These are phyloP conservation scores for Trichoderma virens DNA, from an alignment of 495 filamentous ascomycete genomes.

Conservation along the genomic window DNA sequence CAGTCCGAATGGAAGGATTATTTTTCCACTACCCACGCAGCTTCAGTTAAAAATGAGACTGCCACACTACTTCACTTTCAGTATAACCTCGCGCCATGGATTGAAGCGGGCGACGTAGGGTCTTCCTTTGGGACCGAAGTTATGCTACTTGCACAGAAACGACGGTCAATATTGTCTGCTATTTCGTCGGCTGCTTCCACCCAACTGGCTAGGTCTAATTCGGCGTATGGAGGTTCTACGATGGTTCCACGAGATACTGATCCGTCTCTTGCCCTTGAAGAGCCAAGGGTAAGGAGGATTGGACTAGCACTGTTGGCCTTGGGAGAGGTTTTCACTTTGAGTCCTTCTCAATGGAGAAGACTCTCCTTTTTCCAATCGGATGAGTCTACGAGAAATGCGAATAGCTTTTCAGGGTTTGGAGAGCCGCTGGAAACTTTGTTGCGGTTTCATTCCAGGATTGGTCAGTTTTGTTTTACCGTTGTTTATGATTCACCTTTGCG, in stretches of 20 bases:
- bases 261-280: background rate
- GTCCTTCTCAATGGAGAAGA: background rate
- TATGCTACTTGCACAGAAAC: constrained; percentile 1
- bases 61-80: background rate
- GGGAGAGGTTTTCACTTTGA: background rate
- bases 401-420: background rate
- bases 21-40: background rate
- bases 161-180: background rate
- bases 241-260: background rate
- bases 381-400: background rate
- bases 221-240: background rate
- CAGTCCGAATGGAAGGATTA: constrained; percentile 1
- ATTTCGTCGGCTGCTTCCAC: background rate
- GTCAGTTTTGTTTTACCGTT: background rate
- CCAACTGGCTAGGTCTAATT: background rate
- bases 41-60: background rate
- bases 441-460: background rate
- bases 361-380: constrained; percentile 1
- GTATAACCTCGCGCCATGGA: background rate
- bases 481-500: background rate
- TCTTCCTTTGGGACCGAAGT: background rate
- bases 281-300: background rate
- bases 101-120: background rate
- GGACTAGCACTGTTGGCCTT: background rate
- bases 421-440: background rate